Base-by-base conservation (phyloP, 2,329 filamentous ascomycete genomes). In the Aspergillus tamarii region DNA sequence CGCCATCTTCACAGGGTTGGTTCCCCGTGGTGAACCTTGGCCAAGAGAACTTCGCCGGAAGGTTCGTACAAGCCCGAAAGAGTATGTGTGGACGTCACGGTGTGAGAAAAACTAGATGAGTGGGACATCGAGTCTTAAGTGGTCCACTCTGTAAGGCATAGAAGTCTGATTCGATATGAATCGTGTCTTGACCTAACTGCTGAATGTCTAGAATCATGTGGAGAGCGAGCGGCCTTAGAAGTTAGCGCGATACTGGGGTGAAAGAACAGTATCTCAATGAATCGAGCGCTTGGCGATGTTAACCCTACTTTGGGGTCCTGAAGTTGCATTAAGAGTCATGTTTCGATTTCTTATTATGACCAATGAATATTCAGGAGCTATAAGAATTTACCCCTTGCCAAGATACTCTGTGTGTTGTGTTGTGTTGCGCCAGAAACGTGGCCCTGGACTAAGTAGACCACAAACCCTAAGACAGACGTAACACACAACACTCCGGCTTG, bases 121-220 rank as follows among this genome's bases (percentile, higher is more conserved):
- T 55, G 52, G 52, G 32, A 39, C 52, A 16, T 12, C 19, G 52
- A 36, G 14, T 4, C 26, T 19, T 2, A n/a, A 14, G 32, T 39
- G 52, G 32, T 21, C 30, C 52, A 19, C 52, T 26, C 21, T 21
- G 12, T 32, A 19, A 3, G 19, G 16, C 14, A 21, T 53, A 32
- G 30, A 26, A 8, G 52, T 30, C 11, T 23, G 32, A 54, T 54
- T 36, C n/a, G 52, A 16, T n/a, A 32, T 9, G 1, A 2, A 39
- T 16, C 3, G 14, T 39, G n/a, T 39, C n/a, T 14, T 36, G 52
- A 19, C 32, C 21, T 41, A 55, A 7, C 12, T 16, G 21, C 14
- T 55, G 48, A 48, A 21, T 52, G 48, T 52, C 48, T 52, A 52
- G 48, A 32, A 32, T n/a, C n/a, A 11, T 52, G 48, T 52, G 48